These are phyloP conservation scores for Hirschioporus abietinus DNA, from an alignment of 768 basidiomycete species.

Conservation along the genomic window DNA sequence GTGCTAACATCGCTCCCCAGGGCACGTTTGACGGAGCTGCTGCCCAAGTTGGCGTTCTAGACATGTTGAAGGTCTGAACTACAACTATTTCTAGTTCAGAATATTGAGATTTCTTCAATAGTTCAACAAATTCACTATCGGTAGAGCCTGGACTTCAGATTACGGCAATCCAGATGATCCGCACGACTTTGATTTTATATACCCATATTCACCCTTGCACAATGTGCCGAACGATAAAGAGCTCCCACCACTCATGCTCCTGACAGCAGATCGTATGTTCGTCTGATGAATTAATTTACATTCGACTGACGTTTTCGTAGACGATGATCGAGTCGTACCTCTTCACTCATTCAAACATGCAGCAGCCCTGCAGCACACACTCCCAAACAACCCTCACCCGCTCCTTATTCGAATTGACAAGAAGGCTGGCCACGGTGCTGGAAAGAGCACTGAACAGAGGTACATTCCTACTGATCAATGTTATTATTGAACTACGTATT, in stretches of 20 bases:
- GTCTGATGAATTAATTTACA: background rate
- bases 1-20: slow-evolving; percentile 72
- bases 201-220: slow-evolving; percentile 75
- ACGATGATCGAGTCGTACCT: slow-evolving; percentile 84
- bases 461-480: slow-evolving; percentile 20
- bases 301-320: slow-evolving; percentile 29
- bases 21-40: slow-evolving; percentile 73
- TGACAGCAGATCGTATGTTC: slow-evolving; percentile 75
- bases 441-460: slow-evolving; percentile 72
- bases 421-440: slow-evolving; percentile 77
- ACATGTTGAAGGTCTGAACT: slow-evolving; percentile 61
- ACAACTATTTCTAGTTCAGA: background rate
- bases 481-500: background rate
- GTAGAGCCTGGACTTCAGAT: slow-evolving; percentile 74
- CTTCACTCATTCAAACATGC: slow-evolving; percentile 82
- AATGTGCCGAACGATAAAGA: slow-evolving; percentile 59
- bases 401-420: slow-evolving; percentile 73
- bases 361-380: slow-evolving; percentile 66
- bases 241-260: slow-evolving; percentile 66
- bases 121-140: slow-evolving; percentile 77
- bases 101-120: slow-evolving; percentile 19
- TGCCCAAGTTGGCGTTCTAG: slow-evolving; percentile 78
- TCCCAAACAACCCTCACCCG: slow-evolving; percentile 64
- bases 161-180: slow-evolving; percentile 73
- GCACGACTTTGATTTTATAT: slow-evolving; percentile 80